A percentile compares a stretch with the other conserved stretches of the same genome.
Conservation (phyloP, 192 early-diverging fungal genomes). For the Coemansia sp. region DNA sequence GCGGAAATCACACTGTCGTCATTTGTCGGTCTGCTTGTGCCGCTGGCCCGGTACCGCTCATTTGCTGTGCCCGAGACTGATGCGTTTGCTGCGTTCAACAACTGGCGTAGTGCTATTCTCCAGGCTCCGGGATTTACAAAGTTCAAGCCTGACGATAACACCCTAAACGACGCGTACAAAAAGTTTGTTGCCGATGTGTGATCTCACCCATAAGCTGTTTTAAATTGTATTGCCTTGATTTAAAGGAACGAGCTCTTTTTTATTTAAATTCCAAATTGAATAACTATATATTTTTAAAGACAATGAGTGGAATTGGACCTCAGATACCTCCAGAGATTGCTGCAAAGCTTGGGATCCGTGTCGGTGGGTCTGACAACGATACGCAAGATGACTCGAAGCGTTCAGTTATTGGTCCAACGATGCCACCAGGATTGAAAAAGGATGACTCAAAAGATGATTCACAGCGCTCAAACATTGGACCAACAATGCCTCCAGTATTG, state of each 20-base stretch:
- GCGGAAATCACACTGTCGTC: conserved; percentile 29
- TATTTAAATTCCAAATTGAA: neutral
- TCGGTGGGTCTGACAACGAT: conserved; percentile 1
- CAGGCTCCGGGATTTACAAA: conserved; percentile 24
- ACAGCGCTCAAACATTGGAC: neutral
- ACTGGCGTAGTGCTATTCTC: conserved; percentile 31
- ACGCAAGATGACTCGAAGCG: neutral
- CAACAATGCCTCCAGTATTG: neutral
- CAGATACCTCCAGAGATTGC: conserved; percentile 51
- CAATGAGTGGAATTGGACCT: conserved; percentile 33
- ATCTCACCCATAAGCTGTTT: neutral
- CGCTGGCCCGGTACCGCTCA: conserved; percentile 21
- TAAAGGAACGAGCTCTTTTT: neutral
- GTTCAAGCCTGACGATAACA: conserved; percentile 15
- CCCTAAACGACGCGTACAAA: conserved; percentile 19
- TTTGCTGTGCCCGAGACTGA: conserved; percentile 31
- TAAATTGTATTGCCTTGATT: neutral
- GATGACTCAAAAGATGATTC: neutral
- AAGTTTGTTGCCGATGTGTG: conserved; percentile 19
- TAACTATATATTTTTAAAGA: neutral
- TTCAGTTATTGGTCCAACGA: neutral
- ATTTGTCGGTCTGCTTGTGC: conserved; percentile 19
- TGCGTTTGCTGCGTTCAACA: conserved; percentile 32
- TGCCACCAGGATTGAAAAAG: neutral
- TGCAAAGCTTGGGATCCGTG: conserved; percentile 30